Evolutionary conservation across 2,329 filamentous ascomycete species (phyloP).

Genomic region (Pseudocercospora eumusae): DNA sequence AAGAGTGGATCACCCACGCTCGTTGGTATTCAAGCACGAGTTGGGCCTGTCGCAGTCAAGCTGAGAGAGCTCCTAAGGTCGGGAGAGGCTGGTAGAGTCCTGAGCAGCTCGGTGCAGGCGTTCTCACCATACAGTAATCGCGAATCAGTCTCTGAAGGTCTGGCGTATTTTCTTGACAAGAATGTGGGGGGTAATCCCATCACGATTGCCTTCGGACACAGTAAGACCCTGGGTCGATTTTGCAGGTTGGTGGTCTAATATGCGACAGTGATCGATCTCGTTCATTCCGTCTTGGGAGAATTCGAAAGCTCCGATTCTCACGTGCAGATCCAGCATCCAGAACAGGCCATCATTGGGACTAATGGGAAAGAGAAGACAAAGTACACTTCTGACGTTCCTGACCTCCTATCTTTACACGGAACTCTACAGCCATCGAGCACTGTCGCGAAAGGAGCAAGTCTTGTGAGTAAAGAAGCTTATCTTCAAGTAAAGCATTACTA

Average conservation of each 20-base stretch:
- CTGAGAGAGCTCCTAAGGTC: constrained; percentile 47
- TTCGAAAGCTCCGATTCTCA: constrained; percentile 24
- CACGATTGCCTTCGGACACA: constrained; percentile 32
- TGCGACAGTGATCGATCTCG: constrained; percentile 28
- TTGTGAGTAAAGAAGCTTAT: constrained; percentile 14
- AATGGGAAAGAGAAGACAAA: constrained; percentile 11
- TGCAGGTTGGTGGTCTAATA: constrained; percentile 3
- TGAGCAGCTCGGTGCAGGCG: constrained; percentile 28
- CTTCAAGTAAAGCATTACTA: constrained; percentile 5
- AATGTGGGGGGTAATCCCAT: constrained; percentile 31
- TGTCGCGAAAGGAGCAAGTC: constrained; percentile 25
- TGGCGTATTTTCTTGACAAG: constrained; percentile 32
- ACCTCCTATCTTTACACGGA: constrained; percentile 32
- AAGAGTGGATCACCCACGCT: constrained; percentile 47
- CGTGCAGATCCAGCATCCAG: constrained; percentile 29
- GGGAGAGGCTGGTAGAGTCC: constrained; percentile 49
- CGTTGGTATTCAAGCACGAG: constrained; percentile 52
- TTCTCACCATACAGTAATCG: constrained; percentile 15
- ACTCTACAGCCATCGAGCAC: constrained; percentile 20
- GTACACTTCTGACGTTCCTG: constrained; percentile 31
- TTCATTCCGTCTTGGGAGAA: constrained; percentile 33
- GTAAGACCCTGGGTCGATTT: constrained; percentile 19
- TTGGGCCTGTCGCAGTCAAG: constrained; percentile 45
- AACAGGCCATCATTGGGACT: constrained; percentile 18
- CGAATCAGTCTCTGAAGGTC: constrained; percentile 26